Evolutionary conservation across 2,329 filamentous ascomycete species (phyloP).

Genomic region (Leptographium wingfieldii): DNA sequence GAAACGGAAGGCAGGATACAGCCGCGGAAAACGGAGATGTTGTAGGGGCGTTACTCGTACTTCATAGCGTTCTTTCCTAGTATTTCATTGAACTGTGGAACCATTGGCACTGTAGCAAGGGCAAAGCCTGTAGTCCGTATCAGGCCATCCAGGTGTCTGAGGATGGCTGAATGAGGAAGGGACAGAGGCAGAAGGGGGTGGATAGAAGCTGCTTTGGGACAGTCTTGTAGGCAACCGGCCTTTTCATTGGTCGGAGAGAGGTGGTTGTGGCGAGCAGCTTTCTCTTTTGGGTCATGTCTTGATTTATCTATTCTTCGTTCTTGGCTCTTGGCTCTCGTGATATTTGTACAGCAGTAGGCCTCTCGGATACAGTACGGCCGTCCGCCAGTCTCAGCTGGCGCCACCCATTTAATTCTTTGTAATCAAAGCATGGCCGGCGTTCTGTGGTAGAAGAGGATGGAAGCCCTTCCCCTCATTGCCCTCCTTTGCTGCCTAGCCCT

Average conservation of each 20-base stretch:
- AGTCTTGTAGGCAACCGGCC: neutral
- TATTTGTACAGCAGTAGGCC: neutral
- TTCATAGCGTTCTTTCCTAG: neutral
- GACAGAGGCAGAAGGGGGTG: neutral
- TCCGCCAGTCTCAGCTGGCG: too few relatives aligned
- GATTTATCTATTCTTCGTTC: too few relatives aligned
- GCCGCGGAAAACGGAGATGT: neutral
- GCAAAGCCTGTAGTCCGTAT: neutral
- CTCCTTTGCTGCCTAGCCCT: too few relatives aligned
- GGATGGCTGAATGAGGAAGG: neutral
- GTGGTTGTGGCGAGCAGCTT: neutral
- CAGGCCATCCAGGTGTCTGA: too few relatives aligned
- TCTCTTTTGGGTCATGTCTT: neutral
- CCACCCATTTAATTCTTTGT: neutral
- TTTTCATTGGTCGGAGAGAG: conserved; percentile 3
- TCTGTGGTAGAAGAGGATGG: neutral
- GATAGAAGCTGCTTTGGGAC: neutral
- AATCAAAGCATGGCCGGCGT: neutral
- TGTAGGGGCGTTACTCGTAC: neutral
- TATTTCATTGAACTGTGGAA: too few relatives aligned
- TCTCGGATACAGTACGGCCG: neutral
- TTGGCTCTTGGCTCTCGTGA: too few relatives aligned
- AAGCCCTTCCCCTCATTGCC: neutral
- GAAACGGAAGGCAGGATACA: neutral
- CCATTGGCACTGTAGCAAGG: too few relatives aligned